A percentile compares a stretch with the other conserved stretches of the same genome.
Evolutionary conservation across 2,329 filamentous ascomycete genomes (phyloP).

Genomic region (Lachnellula subtilissima): DNA sequence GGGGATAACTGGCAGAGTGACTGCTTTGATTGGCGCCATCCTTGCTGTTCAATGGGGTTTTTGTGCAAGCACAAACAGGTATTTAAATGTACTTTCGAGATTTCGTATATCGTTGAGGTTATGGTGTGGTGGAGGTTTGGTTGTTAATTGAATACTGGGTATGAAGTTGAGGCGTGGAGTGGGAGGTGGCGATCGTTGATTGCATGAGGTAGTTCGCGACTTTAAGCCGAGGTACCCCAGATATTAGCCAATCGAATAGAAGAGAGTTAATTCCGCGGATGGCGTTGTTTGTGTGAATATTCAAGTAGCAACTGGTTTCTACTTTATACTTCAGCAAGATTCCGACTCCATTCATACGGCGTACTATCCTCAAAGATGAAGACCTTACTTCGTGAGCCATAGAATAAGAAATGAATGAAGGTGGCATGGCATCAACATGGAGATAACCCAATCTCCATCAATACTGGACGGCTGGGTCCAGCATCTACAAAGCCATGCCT

Average conservation of each 20-base stretch:
- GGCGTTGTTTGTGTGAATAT: no score
- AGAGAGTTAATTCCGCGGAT: no score
- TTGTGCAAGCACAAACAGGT: not conserved
- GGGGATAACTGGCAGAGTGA: conserved; percentile 68
- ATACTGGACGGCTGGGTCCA: conserved; percentile 16
- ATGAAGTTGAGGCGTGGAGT: no score
- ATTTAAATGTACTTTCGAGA: not conserved
- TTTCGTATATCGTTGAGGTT: not conserved
- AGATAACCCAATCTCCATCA: not conserved
- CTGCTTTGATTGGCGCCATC: conserved; percentile 22
- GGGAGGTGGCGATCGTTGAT: not conserved
- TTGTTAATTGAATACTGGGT: not conserved
- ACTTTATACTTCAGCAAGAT: no score
- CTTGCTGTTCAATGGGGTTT: not conserved
- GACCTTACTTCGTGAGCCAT: not conserved
- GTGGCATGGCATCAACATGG: not conserved
- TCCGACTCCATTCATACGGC: not conserved
- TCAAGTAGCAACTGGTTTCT: no score
- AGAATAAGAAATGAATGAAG: not conserved
- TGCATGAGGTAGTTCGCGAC: not conserved
- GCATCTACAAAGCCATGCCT: conserved; percentile 6
- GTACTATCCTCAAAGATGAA: not conserved
- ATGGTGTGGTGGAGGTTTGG: not conserved
- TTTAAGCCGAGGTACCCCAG: not conserved
- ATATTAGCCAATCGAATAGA: no score